Base-by-base conservation (phyloP, 306 rosid species). In the Nissolia schottii region DNA sequence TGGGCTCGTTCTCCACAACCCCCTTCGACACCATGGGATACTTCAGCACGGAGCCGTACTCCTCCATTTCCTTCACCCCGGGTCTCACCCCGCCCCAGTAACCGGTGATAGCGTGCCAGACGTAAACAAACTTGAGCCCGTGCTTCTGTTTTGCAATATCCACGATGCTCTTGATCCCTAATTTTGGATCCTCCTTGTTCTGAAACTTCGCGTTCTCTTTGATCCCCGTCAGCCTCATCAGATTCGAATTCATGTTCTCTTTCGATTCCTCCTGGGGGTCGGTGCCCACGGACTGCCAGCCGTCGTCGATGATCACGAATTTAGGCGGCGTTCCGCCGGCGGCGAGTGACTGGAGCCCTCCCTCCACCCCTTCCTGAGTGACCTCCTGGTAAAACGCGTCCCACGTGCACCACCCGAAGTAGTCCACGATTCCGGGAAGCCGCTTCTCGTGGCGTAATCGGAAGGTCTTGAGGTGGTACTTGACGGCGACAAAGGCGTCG, bases 401-500 rank as follows among this genome's bases (percentile, higher is more conserved):
- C 98, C 97, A 94, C 0, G 96, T 94, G 61, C 98, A 91, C 98
- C 97, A 94, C 0, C 97, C 95, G 50, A 94, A 94, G 35, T 73
- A 83, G 10, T 94, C 96, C 0, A 82, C 76, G 48, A 91, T 86
- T 0, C 84, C 92, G 0, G 96, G 95, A n/a, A 94, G 77, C 9
- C 84, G 89, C 87, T 94, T 94, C 85, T 94, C 97, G 11, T 87
- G 77, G n/a, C 97, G 84, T 49, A 82, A 84, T 0, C 97, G 92
- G 67, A 94, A 94, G 6, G 90, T 89, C 61, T 82, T 79, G 16
- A 91, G 79, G 34, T 91, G 96, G 1, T 32, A 62, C 23, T 80
- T 86, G 0, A 89, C 91, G 4, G 92, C 83, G 6, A 25, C 66
- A 55, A 91, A 59, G 1, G 97, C 96, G 1, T 87, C 85, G 9